Percentiles rank a stretch among this genome's conserved stretches.
Conservation (phyloP, 257 asterid species). For the Jasminum sambac region DNA sequence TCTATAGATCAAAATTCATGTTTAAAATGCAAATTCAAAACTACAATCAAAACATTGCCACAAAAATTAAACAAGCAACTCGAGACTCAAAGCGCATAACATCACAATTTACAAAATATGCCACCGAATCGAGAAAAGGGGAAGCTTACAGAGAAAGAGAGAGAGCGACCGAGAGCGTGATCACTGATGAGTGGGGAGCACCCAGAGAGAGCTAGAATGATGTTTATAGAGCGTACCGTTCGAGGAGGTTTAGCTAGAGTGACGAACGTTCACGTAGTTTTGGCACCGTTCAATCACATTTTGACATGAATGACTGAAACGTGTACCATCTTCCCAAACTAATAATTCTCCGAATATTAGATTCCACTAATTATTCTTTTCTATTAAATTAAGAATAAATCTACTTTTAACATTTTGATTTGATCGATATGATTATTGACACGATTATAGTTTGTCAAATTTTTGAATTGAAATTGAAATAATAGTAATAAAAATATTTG, state of each 20-base stretch:
- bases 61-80: neutral
- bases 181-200: slow-evolving; percentile 17
- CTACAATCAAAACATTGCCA: neutral
- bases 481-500: too few relatives aligned
- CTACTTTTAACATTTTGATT: too few relatives aligned
- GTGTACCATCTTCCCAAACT: too few relatives aligned
- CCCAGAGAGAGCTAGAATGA: slow-evolving; percentile 15
- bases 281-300: neutral
- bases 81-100: neutral
- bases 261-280: neutral
- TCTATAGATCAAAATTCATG: neutral
- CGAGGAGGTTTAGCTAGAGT: slow-evolving; percentile 1
- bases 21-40: neutral
- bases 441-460: too few relatives aligned
- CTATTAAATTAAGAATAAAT: too few relatives aligned
- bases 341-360: too few relatives aligned
- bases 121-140: neutral
- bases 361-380: too few relatives aligned
- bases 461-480: too few relatives aligned
- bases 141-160: neutral
- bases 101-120: neutral
- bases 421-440: too few relatives aligned
- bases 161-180: slow-evolving; percentile 15
- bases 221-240: neutral
- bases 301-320: too few relatives aligned